phyloP scores from a whole-genome alignment of 352 stramenopile genomes.

The Phytophthora chlamydospora region DNA sequence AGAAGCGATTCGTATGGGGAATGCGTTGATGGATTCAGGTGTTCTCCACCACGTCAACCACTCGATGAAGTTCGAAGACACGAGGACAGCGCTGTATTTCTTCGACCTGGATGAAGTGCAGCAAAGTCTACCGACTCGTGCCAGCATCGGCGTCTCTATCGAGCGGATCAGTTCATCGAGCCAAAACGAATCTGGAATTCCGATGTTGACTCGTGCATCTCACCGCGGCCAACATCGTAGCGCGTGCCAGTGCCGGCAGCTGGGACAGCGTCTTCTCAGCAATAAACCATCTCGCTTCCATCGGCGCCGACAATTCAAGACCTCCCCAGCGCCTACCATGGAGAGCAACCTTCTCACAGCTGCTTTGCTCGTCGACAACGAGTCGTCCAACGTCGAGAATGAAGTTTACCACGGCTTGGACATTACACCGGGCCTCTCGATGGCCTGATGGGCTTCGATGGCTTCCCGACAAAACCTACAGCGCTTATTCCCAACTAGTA shows the following conservation, averaged over 20 bases:
- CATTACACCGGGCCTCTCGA: slow-evolving; percentile 4
- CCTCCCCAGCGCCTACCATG: slow-evolving; percentile 1
- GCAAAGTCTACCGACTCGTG: slow-evolving; percentile 22
- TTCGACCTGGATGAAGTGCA: slow-evolving; percentile 41
- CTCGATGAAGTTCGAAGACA: slow-evolving; percentile 47
- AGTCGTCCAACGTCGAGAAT: not conserved
- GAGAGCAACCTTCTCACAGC: slow-evolving; percentile 21
- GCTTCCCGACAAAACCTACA: no score
- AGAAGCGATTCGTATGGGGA: slow-evolving; percentile 58
- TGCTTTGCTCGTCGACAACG: slow-evolving; percentile 24
- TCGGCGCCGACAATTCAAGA: slow-evolving; percentile 16
- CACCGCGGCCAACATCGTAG: slow-evolving; percentile 7
- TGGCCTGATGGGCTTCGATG: slow-evolving; percentile 13
- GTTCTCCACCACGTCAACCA: slow-evolving; percentile 64
- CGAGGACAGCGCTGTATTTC: slow-evolving; percentile 35
- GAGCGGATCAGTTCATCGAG: slow-evolving; percentile 16
- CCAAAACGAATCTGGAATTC: slow-evolving; percentile 21
- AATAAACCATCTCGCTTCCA: slow-evolving; percentile 24
- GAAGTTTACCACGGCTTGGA: slow-evolving; percentile 21
- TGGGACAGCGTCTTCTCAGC: slow-evolving; percentile 51
- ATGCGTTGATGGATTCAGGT: slow-evolving; percentile 68
- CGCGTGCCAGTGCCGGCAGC: slow-evolving; percentile 49
- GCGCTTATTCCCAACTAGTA: no score
- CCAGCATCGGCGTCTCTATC: not conserved
- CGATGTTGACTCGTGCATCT: slow-evolving; percentile 21